Evolutionary conservation across 371 early-diverging fungal genomes (phyloP).

Genomic region (Entomophthora muscae): DNA sequence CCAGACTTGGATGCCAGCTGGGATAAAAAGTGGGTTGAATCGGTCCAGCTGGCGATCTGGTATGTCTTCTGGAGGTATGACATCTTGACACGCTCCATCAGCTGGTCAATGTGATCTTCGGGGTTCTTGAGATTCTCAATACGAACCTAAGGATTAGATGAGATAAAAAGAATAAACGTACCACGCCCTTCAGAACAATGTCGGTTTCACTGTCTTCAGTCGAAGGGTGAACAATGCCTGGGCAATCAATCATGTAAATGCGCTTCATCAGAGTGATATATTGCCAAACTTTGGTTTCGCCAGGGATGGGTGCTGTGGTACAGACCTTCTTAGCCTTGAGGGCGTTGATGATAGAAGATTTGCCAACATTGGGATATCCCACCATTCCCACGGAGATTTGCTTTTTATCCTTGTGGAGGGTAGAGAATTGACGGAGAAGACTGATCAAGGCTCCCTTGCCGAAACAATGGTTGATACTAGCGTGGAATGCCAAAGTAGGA

Average conservation of each 20-base stretch:
- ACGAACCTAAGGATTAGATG: conserved; percentile 32
- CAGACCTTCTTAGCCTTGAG: conserved; percentile 93
- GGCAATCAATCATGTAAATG: conserved; percentile 98
- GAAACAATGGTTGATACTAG: conserved; percentile 92
- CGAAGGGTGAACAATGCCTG: conserved; percentile 92
- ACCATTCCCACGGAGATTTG: conserved; percentile 96
- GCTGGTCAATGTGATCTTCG: conserved; percentile 80
- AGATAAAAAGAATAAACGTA: conserved; percentile 10
- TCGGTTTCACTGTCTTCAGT: conserved; percentile 79
- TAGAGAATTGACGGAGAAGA: conserved; percentile 90
- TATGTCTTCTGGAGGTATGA: conserved; percentile 87
- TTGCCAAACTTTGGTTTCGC: conserved; percentile 99
- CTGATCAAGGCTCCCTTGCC: conserved; percentile 97
- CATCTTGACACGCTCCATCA: conserved; percentile 69
- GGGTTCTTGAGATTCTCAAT: conserved; percentile 88
- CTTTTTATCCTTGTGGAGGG: conserved; percentile 90
- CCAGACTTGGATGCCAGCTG: conserved; percentile 81
- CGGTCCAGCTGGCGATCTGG: conserved; percentile 64
- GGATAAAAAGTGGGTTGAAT: conserved; percentile 77
- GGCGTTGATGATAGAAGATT: conserved; percentile 97
- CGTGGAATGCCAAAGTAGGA: conserved; percentile 98
- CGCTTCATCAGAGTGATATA: conserved; percentile 98
- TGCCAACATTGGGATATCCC: conserved; percentile 95
- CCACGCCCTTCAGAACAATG: conserved; percentile 96
- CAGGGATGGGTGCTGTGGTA: conserved; percentile 97